These are phyloP conservation scores for Nannochloris sp. DNA, from an alignment of 139 green algal genomes.

Conservation along the genomic window DNA sequence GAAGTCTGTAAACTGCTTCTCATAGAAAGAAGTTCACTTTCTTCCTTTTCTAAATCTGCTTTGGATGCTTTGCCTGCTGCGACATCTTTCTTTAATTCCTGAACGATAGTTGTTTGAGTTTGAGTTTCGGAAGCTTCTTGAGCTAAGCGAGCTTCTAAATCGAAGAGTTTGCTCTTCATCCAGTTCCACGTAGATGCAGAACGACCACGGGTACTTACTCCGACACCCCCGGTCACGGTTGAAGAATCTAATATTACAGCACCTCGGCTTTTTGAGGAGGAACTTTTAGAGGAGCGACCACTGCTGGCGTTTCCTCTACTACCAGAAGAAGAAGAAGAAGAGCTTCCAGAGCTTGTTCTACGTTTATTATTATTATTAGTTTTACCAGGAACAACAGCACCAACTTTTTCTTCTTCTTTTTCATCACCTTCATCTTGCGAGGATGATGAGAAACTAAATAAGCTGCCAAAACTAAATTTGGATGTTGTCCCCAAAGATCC, in stretches of 20 bases:
- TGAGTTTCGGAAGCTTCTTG: conserved; percentile 30
- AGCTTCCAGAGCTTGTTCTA: neutral
- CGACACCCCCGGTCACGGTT: too few species aligned
- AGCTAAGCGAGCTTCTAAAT: conserved; percentile 63
- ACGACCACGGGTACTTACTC: too few species aligned
- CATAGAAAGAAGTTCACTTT: conserved; percentile 14
- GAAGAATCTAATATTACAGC: too few species aligned
- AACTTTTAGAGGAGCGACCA: too few species aligned
- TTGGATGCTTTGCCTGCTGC: conserved; percentile 5
- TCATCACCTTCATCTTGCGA: too few species aligned
- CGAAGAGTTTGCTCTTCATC: conserved; percentile 40
- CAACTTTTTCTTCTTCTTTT: too few species aligned
- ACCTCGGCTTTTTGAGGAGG: too few species aligned
- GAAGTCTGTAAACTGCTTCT: conserved; percentile 4
- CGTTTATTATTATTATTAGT: conserved; percentile 6
- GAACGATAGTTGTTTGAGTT: conserved; percentile 30
- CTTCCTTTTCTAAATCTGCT: conserved; percentile 6
- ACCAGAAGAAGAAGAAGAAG: neutral
- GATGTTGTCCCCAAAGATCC: neutral
- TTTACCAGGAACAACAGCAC: too few species aligned
- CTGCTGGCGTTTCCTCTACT: neutral
- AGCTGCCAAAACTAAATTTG: neutral
- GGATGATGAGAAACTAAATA: neutral
- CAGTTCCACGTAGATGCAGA: conserved; percentile 1
- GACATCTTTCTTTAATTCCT: conserved; percentile 22